Conservation (phyloP, 257 asterid species). For the Rauvolfia tetraphylla region DNA sequence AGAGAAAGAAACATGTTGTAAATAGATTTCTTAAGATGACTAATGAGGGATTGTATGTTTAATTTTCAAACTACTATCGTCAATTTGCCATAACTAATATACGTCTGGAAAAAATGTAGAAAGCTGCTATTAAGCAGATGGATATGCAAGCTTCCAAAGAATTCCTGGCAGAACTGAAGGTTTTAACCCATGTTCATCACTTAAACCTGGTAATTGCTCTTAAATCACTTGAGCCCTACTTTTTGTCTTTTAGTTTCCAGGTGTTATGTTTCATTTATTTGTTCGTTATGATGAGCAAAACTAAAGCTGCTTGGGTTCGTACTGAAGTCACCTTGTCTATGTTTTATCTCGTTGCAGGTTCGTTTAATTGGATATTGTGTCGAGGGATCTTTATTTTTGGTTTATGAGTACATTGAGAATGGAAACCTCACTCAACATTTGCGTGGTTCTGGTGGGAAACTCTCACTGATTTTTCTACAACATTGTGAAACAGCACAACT, state of each 20-base stretch:
- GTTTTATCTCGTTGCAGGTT: conserved; percentile 42
- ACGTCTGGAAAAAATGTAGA: conserved; percentile 32
- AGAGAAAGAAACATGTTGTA: neutral
- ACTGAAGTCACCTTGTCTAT: neutral
- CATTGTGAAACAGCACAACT: neutral
- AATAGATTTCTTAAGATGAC: neutral
- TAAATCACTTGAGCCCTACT: neutral
- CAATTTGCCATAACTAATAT: conserved; percentile 1
- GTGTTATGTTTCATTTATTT: neutral
- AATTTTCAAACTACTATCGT: conserved; percentile 8
- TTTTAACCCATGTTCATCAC: conserved; percentile 83
- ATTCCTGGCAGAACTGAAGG: conserved; percentile 74
- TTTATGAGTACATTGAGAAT: conserved; percentile 75
- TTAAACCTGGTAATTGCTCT: conserved; percentile 65
- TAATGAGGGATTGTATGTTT: neutral
- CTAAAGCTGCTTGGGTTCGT: neutral
- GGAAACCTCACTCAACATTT: conserved; percentile 86
- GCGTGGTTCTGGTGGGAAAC: conserved; percentile 55
- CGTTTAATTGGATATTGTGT: conserved; percentile 79
- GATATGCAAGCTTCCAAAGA: conserved; percentile 92
- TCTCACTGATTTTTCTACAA: neutral
- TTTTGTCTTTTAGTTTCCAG: neutral
- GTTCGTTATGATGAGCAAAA: neutral
- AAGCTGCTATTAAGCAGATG: conserved; percentile 84
- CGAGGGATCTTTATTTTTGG: conserved; percentile 75